Conservation (phyloP, 2,329 filamentous ascomycete genomes). For the Tympanopsis confertula region DNA sequence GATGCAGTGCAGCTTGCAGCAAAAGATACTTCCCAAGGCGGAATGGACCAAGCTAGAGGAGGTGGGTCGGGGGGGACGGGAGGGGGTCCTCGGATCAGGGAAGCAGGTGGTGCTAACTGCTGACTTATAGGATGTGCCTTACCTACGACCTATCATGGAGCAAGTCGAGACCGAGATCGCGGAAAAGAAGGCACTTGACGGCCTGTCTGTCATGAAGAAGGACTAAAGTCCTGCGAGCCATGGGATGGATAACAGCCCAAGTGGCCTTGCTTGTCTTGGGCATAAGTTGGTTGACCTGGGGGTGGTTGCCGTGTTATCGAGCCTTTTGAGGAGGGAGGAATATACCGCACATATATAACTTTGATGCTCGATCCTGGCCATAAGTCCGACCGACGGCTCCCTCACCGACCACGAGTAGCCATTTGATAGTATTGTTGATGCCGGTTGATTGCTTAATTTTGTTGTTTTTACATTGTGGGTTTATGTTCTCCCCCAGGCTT, state of each 20-base stretch:
- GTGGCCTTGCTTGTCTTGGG: no score
- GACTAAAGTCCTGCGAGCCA: no score
- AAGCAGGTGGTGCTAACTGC: not conserved
- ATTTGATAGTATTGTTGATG: no score
- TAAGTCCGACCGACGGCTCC: no score
- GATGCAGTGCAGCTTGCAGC: constrained; percentile 61
- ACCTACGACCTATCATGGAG: constrained; percentile 39
- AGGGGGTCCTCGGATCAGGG: not conserved
- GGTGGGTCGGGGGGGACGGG: not conserved
- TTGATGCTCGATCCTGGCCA: no score
- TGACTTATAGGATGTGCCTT: constrained; percentile 34
- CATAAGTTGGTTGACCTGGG: not conserved
- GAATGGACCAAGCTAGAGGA: not conserved
- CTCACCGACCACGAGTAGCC: no score
- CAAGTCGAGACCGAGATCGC: constrained; percentile 35
- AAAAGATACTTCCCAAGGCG: not conserved
- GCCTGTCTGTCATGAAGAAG: constrained; percentile 35
- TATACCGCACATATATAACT: constrained; percentile 1
- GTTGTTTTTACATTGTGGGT: no score
- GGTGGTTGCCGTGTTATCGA: not conserved
- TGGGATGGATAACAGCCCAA: no score
- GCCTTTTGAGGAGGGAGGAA: not conserved
- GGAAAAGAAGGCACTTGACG: constrained; percentile 40
- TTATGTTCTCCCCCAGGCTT: not conserved
- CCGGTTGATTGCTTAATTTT: no score